These are phyloP conservation scores for Dipteronia sinensis DNA, from an alignment of 345 rosid species.

Conservation along the genomic window DNA sequence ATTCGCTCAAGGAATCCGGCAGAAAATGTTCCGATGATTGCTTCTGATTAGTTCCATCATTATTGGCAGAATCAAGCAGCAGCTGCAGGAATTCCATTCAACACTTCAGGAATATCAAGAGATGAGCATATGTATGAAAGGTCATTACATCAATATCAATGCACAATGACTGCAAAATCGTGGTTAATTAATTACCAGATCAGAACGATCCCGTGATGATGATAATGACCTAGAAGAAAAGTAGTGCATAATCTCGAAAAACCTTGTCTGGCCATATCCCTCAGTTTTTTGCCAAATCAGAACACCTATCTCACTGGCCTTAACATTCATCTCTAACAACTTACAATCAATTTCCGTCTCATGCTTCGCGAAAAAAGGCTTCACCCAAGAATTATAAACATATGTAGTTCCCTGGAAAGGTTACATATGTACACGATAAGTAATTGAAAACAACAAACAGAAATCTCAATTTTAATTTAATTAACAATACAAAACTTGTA, in stretches of 20 bases:
- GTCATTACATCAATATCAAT: too few species aligned
- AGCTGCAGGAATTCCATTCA: too few species aligned
- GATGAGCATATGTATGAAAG: too few species aligned
- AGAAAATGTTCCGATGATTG: not conserved
- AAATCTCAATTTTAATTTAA: not conserved
- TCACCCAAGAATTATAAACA: slow-evolving; percentile 57
- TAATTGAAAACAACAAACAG: not conserved
- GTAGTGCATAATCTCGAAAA: slow-evolving; percentile 51
- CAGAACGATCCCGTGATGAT: slow-evolving; percentile 30
- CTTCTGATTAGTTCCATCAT: not conserved
- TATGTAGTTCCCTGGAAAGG: slow-evolving; percentile 54
- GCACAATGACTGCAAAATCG: too few species aligned
- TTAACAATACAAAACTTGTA: not conserved
- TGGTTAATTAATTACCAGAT: slow-evolving; percentile 42
- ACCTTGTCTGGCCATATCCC: slow-evolving; percentile 54
- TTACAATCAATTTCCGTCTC: slow-evolving; percentile 66
- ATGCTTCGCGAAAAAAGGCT: slow-evolving; percentile 54
- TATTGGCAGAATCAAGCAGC: not conserved
- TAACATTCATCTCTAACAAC: slow-evolving; percentile 55
- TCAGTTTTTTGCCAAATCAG: slow-evolving; percentile 61
- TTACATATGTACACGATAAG: not conserved
- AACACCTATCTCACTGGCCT: slow-evolving; percentile 50
- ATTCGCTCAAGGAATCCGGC: not conserved
- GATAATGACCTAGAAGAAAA: slow-evolving; percentile 52
- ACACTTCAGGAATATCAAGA: too few species aligned